phyloP scores from a whole-genome alignment of 768 basidiomycete species.

The Boletus subcaerulescens region DNA sequence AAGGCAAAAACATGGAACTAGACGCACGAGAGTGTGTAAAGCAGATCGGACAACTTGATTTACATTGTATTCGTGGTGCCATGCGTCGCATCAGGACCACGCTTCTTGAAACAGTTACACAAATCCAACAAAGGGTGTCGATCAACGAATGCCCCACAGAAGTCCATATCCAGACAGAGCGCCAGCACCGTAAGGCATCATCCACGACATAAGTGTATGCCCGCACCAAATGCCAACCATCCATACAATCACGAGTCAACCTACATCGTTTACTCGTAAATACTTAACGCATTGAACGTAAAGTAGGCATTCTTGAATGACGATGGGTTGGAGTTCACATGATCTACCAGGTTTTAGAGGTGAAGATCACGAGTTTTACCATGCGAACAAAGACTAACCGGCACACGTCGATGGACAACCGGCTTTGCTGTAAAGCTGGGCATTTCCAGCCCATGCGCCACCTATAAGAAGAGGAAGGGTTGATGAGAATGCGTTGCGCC shows the following conservation, averaged over 20 bases:
- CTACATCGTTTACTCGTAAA: conserved; percentile 29
- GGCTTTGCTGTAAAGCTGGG: conserved; percentile 13
- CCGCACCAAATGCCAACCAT: too few species aligned
- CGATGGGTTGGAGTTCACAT: conserved; percentile 36
- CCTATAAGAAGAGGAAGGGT: conserved; percentile 7
- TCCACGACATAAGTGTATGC: neutral
- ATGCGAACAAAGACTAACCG: conserved; percentile 14
- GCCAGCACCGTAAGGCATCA: neutral
- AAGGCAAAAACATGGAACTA: too few species aligned
- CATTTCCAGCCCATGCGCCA: conserved; percentile 28
- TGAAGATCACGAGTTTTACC: neutral
- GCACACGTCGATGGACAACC: conserved; percentile 29
- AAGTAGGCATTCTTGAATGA: conserved; percentile 43
- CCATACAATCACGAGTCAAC: too few species aligned
- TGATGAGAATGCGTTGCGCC: neutral
- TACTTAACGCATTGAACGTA: conserved; percentile 35
- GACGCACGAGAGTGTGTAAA: too few species aligned
- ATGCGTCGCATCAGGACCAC: too few species aligned
- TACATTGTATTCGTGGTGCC: too few species aligned
- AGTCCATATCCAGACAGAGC: too few species aligned
- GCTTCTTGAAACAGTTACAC: neutral
- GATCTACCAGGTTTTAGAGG: conserved; percentile 17
- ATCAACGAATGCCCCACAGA: too few species aligned
- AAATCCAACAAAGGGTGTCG: neutral
- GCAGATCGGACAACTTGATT: too few species aligned